Evolutionary conservation across 1,284 basidiomycete genomes (phyloP).

Genomic region (Anthracocystis panici-leucophaei): DNA sequence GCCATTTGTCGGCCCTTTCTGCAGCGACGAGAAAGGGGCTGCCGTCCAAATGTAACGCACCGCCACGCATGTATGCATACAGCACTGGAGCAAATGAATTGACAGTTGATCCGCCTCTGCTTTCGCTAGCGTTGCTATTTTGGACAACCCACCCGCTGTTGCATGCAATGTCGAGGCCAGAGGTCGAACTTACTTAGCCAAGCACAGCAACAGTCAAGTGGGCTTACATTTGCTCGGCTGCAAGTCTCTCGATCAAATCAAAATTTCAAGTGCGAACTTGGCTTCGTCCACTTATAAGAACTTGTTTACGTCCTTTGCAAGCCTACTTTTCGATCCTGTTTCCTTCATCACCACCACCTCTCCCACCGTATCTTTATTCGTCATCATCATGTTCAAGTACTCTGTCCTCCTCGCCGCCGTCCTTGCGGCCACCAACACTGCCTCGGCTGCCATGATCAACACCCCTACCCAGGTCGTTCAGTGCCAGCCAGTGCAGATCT

Average conservation of each 20-base stretch:
- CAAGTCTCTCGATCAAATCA: too few relatives aligned
- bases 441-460: slow-evolving; percentile 39
- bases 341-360: slow-evolving; percentile 16
- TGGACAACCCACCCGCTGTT: slow-evolving; percentile 2
- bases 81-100: neutral
- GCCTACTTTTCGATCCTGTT: neutral
- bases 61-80: neutral
- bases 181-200: neutral
- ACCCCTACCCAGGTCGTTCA: slow-evolving; percentile 52
- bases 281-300: slow-evolving; percentile 3
- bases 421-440: slow-evolving; percentile 26
- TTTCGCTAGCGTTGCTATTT: slow-evolving; percentile 11
- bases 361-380: slow-evolving; percentile 6
- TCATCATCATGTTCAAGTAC: slow-evolving; percentile 39
- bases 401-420: slow-evolving; percentile 38
- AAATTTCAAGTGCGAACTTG: too few relatives aligned
- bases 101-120: neutral
- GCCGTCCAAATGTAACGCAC: neutral
- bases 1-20: slow-evolving; percentile 2
- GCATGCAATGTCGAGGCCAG: neutral
- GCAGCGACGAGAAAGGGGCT: slow-evolving; percentile 7
- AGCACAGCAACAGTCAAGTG: too few relatives aligned
- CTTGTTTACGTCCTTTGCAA: neutral
- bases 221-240: too few relatives aligned
- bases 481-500: slow-evolving; percentile 53